Evolutionary conservation across 345 rosid species (phyloP), one percentile per base, ranked within the genome.

Genomic region (Eucalyptus cloeziana): DNA sequence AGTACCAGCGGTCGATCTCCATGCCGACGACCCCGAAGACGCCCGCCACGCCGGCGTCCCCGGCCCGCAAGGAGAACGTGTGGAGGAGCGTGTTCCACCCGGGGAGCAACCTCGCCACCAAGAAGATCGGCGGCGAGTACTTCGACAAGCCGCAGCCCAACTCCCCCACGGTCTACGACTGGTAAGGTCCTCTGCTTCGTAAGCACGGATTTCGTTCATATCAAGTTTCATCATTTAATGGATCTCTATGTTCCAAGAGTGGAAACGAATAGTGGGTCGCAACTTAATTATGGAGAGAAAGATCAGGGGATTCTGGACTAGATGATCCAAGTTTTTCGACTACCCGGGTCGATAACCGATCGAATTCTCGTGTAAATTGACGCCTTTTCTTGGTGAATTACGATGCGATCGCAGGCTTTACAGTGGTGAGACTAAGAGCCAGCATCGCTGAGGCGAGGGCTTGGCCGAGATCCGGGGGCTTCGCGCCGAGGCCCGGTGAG

Each of bases 21-120:
- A 94, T 96, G 94, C 97, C 99, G 85, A 69, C 79, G 49, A 93
- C 99, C 13, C 98, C 98, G 10, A 50, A 91, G 37, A 95, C 97
- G 22, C 85, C 85, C 47, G 24, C 27, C 16, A 76, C 85, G 85
- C 98, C 99, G 3, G 87, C 93, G 22, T 94, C 96, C 15, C 98
- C 99, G 47, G 95, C 93, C 3, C 95, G 95, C 62, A 95, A 92
- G 90, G 98, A 95, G 15, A 97, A 97, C 95, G 99, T 97, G 87
- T 97, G 99, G 99, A 94, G 99, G 94, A 97, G 98, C 90, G 99
- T 97, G 86, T 97, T 97, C 92, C 88, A 97, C 90, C 99, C 99
- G 0, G 99, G 99, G 5, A 96, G 99, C 93, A 96, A 97, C 95
- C 94, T 94, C 8, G 97, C 97, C 58, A 97, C 98, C 64, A 95